Evolutionary conservation across 2,329 filamentous ascomycete species (phyloP), one percentile per base, ranked within the genome.

Genomic region (Penicillium janthinellum): DNA sequence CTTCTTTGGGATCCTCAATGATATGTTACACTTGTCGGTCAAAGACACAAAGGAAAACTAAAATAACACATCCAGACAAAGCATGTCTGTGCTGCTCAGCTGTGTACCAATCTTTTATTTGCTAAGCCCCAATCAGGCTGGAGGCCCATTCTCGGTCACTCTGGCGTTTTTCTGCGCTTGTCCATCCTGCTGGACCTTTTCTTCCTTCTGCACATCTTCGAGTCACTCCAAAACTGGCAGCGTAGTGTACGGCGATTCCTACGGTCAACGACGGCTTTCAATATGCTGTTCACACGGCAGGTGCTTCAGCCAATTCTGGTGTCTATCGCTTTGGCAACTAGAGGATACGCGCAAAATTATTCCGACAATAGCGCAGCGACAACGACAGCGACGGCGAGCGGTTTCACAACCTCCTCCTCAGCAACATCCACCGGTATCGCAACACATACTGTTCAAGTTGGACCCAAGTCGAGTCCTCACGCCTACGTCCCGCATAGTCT

Each of bases 361-460:
- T 15, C 48, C 5, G 42, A 52, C n/a, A 20, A 45, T 28, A 15
- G 10, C 20, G 52, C 57, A 15, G 39, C 48, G 11, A 52, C 48
- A 1, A 22, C 28, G 5, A 53, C 57, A 11, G 39, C 48, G 11
- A 50, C 49, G 3, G 20, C 49, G 5, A 39, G 49, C 37, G 34
- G n/a, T n/a, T 39, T 51, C 15, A 44, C 44, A 17, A 20, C 48
- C 11, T 4, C 37, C 14, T 49, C 53, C 6, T 51, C 60, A 7
- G 55, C 49, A 11, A 61, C 69, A 2, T 63, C 67, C 2, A 64
- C 65, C 5, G 64, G 60, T 4, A 53, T 39, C 31, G 61, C 66
- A 2, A 75, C 73, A 0, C 72, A 75, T 56, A 75, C 72, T 0
- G 52, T 77, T 45, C 60, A 71, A 55, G 75, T 77, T n/a, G 75